Conservation (phyloP, 1,284 basidiomycete genomes). For the Ceratorhiza oryzae-sativae region DNA sequence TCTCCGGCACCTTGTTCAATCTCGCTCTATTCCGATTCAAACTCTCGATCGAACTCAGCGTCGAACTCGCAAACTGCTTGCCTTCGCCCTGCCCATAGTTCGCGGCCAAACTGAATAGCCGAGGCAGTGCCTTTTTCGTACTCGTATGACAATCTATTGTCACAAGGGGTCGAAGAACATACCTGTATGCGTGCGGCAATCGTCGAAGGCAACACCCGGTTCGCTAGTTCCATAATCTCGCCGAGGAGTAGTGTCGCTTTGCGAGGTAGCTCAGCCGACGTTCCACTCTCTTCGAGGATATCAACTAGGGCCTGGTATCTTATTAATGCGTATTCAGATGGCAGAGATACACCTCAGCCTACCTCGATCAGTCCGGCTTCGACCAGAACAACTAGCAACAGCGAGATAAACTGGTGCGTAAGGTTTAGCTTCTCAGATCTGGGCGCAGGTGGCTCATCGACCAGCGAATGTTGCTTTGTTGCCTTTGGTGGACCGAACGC, state of each 20-base stretch:
- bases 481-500: conserved; percentile 68
- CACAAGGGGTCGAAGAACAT: conserved; percentile 42
- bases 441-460: conserved; percentile 24
- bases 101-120: conserved; percentile 81
- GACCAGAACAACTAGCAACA: conserved; percentile 87
- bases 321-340: neutral
- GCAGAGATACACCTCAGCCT: conserved; percentile 45
- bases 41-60: conserved; percentile 88
- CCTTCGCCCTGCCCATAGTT: conserved; percentile 76
- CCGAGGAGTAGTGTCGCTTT: conserved; percentile 94
- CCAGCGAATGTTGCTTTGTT: conserved; percentile 46
- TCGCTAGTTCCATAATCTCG: conserved; percentile 88
- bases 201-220: conserved; percentile 84
- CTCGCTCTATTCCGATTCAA: conserved; percentile 85
- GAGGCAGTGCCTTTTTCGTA: conserved; percentile 72
- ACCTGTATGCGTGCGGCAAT: conserved; percentile 87
- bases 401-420: conserved; percentile 91
- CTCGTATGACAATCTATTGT: neutral
- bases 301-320: conserved; percentile 70
- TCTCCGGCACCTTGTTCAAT: conserved; percentile 62
- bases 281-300: conserved; percentile 76
- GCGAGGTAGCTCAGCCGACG: conserved; percentile 70
- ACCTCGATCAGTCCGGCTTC: conserved; percentile 90
- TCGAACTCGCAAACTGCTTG: conserved; percentile 78
- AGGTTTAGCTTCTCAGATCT: conserved; percentile 73